Percentiles rank a stretch among this genome's conserved stretches.
Conservation (phyloP, 495 filamentous ascomycete species). For the Penicillium dipodomyicola region DNA sequence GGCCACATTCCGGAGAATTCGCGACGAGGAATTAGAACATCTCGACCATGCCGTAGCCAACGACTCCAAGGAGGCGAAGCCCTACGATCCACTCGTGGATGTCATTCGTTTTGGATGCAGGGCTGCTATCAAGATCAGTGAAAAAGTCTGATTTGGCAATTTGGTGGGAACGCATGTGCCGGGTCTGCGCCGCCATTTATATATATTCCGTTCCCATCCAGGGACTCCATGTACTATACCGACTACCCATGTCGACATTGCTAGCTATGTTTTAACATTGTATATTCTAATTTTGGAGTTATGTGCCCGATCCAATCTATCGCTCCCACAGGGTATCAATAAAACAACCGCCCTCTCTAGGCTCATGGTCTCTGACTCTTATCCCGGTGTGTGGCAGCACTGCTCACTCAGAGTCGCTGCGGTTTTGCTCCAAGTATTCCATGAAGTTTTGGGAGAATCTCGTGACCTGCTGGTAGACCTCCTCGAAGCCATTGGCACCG, state of each 20-base stretch:
- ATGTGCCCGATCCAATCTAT: slow-evolving; percentile 1
- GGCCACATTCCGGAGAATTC: slow-evolving; percentile 70
- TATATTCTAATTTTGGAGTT: not conserved
- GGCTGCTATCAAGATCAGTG: slow-evolving; percentile 90
- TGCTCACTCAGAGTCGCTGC: not conserved
- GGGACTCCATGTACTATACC: slow-evolving; percentile 9
- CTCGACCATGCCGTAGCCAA: slow-evolving; percentile 91
- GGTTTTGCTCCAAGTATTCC: slow-evolving; percentile 39
- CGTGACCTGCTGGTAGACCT: slow-evolving; percentile 77
- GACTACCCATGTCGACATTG: not conserved
- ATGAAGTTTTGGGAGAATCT: slow-evolving; percentile 79
- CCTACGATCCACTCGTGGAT: slow-evolving; percentile 85
- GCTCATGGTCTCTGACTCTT: not conserved
- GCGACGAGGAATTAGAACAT: slow-evolving; percentile 97
- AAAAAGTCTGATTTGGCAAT: slow-evolving; percentile 59
- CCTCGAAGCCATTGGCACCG: slow-evolving; percentile 75
- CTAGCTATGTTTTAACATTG: not conserved
- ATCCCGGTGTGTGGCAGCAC: not conserved
- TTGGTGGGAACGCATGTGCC: not conserved
- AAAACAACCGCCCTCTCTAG: not conserved
- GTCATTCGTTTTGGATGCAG: slow-evolving; percentile 84
- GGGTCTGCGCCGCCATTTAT: not conserved
- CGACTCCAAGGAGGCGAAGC: slow-evolving; percentile 82
- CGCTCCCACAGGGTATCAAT: slow-evolving; percentile 18
- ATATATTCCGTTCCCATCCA: slow-evolving; percentile 2